Base-by-base conservation (phyloP, 2,329 filamentous ascomycete genomes). In the Cephalotrichum gorgonifer region DNA sequence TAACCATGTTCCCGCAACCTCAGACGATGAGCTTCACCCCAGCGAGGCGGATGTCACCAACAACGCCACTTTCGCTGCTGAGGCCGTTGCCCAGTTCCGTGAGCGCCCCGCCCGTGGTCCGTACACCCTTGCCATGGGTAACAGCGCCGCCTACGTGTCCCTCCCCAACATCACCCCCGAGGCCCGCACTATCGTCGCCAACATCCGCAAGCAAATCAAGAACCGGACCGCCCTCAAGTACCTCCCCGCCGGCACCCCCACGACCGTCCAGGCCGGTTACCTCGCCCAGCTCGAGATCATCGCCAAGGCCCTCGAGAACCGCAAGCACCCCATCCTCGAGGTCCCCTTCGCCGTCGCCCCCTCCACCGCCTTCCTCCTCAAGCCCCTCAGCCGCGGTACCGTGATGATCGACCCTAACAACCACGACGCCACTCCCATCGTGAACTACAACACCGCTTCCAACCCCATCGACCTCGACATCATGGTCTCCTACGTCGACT, bases 381-480 rank as follows among this genome's bases (percentile, higher is more conserved):
- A 66, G 51, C 62, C 64, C 4, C 55, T 68, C 22, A 64, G 60
- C 47, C 59, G 66, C 38, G 65, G 65, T 12, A 59, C 60, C 26
- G 59, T 67, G 31, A 44, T 56, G 43, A 48, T 60, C 12, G 47
- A 59, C 53, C 46, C 57, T 3, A 20, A 49, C 1, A 45, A 59
- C 50, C 52, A 55, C 50, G 54, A 59, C 20, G 56, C 52, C 33
- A 54, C 57, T 2, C 64, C 64, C 1, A 53, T 62, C 20, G 55
- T 69, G 23, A 61, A 67, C 52, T 64, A 63, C 50, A 57, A 58
- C 43, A 62, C 65, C 3, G 57, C 58, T 2, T 57, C 57, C 15
- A 67, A 69, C 50, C 64, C 63, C 2, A 54, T 65, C 9, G 65
- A 69, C 49, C 54, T 66, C 25, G 60, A 64, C 14, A 56, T 66